phyloP scores from a whole-genome alignment of 2,329 filamentous ascomycete genomes.

The Aspergillus pseudoglaucus region DNA sequence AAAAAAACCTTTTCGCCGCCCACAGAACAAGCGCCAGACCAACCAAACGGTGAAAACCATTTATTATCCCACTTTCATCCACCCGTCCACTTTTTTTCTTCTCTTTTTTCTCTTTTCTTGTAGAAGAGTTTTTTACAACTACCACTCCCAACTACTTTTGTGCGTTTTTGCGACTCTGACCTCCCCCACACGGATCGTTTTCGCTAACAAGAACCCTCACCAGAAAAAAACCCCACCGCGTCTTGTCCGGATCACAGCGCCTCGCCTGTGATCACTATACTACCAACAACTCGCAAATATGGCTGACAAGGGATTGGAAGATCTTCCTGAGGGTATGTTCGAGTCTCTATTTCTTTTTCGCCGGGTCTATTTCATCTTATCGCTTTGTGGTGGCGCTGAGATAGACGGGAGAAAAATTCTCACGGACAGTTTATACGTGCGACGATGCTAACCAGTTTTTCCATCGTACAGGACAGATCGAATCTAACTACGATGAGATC shows the following conservation, averaged over 20 bases:
- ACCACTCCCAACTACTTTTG: conserved; percentile 6
- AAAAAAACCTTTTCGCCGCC: conserved; percentile 4
- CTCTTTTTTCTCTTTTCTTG: conserved; percentile 12
- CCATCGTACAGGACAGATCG: conserved; percentile 74
- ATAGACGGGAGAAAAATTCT: conserved; percentile 6
- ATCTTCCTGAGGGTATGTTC: conserved; percentile 85
- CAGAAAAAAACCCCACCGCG: conserved; percentile 26
- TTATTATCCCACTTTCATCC: conserved; percentile 3
- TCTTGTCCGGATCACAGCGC: conserved; percentile 59
- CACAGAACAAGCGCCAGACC: conserved; percentile 10
- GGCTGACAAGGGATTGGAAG: conserved; percentile 99
- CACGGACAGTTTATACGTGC: not conserved
- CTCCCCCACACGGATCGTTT: conserved; percentile 26
- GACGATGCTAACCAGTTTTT: not conserved
- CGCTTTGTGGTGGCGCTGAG: conserved; percentile 5
- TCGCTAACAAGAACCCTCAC: conserved; percentile 24
- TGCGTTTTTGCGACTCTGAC: conserved; percentile 15
- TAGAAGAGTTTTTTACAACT: conserved; percentile 12
- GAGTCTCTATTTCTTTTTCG: conserved; percentile 3
- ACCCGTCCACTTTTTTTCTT: conserved; percentile 18
- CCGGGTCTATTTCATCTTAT: conserved; percentile 2
- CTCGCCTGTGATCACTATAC: conserved; percentile 62
- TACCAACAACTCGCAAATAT: conserved; percentile 70
- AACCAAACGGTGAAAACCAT: conserved; percentile 17
- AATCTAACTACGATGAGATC: conserved; percentile 99